Conservation (phyloP, 129 eudicot species). For the Ambrosia trifida region DNA sequence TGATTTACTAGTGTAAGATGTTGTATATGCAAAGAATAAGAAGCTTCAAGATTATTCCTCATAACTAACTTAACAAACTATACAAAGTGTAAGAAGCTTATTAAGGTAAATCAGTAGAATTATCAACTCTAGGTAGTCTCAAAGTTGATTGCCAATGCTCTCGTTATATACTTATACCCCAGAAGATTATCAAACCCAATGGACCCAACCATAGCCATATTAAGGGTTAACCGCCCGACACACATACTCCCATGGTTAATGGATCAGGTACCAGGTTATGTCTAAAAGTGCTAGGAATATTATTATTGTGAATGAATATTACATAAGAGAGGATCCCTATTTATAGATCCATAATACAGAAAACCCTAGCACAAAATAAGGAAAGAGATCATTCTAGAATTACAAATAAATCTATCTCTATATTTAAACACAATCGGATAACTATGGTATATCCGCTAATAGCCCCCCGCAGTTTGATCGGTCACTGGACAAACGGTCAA, state of each 20-base stretch:
- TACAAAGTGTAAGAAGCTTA: neutral
- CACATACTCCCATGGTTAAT: neutral
- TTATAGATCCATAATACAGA: too few relatives aligned
- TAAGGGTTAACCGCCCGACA: neutral
- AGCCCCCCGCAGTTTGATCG: too few relatives aligned
- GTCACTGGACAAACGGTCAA: too few relatives aligned
- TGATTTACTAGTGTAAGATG: neutral
- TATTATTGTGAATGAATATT: too few relatives aligned
- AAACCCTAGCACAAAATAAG: too few relatives aligned
- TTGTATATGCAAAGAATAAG: neutral
- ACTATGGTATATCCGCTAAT: too few relatives aligned
- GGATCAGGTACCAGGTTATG: neutral
- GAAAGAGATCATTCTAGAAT: too few relatives aligned
- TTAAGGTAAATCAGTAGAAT: neutral
- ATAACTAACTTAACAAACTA: neutral
- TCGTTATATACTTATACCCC: too few relatives aligned
- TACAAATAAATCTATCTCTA: too few relatives aligned
- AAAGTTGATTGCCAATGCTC: neutral
- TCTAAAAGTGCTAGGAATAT: too few relatives aligned
- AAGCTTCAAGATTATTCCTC: neutral
- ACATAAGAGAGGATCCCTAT: too few relatives aligned
- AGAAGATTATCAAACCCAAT: neutral
- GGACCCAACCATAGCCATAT: neutral
- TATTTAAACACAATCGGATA: too few relatives aligned
- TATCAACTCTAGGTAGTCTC: slow-evolving; percentile 7